These are phyloP conservation scores for Trichoderma endophyticum DNA, from an alignment of 2,329 filamentous ascomycete species.

Conservation along the genomic window DNA sequence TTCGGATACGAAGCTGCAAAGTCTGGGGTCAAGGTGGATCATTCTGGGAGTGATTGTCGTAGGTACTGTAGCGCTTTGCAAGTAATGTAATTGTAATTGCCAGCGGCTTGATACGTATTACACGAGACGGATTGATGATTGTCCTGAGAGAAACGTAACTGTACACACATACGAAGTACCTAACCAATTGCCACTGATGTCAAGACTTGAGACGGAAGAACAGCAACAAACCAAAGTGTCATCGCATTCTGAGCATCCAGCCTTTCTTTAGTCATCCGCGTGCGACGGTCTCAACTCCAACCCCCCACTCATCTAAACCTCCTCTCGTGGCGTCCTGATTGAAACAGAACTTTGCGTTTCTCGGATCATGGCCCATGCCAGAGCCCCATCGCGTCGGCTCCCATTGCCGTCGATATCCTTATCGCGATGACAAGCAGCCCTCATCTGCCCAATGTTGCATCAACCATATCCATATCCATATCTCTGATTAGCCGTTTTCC, in stretches of 20 bases:
- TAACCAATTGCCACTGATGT: neutral
- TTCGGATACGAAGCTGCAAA: constrained; percentile 8
- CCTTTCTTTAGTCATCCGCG: neutral
- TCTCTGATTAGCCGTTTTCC: neutral
- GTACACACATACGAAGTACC: neutral
- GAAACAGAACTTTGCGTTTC: neutral
- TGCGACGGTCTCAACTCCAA: neutral
- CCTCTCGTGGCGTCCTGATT: neutral
- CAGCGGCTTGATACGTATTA: neutral
- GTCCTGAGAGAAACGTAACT: neutral
- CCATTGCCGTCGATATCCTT: neutral
- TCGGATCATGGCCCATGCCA: neutral
- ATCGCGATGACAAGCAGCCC: neutral
- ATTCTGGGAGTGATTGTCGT: neutral
- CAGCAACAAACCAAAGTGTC: neutral
- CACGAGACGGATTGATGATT: neutral
- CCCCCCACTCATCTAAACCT: neutral
- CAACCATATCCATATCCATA: neutral
- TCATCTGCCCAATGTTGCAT: constrained; percentile 3
- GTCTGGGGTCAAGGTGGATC: neutral
- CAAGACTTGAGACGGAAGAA: neutral
- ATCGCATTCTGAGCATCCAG: no score
- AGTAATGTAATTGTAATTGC: neutral
- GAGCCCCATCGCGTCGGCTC: neutral
- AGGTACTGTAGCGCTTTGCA: neutral